Evolutionary conservation across 2,329 filamentous ascomycete species (phyloP).

Genomic region (Fusarium gaditjirri): DNA sequence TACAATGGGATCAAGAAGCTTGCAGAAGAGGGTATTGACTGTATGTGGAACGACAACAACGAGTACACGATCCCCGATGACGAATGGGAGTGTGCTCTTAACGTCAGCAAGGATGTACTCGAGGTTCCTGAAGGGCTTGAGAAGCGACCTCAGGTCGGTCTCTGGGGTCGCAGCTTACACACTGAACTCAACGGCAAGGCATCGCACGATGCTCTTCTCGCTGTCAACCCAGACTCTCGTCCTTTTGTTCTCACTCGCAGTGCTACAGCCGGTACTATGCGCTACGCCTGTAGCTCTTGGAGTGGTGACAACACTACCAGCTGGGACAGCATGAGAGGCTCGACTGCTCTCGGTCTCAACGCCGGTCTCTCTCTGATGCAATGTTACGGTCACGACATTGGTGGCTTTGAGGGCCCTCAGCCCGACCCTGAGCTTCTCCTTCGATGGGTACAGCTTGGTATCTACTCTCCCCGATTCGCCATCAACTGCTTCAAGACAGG

Average conservation of each 20-base stretch:
- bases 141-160: slow-evolving; percentile 63
- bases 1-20: slow-evolving; percentile 72
- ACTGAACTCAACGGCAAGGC: slow-evolving; percentile 78
- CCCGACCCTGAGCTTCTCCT: slow-evolving; percentile 76
- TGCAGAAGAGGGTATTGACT: slow-evolving; percentile 72
- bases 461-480: slow-evolving; percentile 75
- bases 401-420: slow-evolving; percentile 79
- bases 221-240: slow-evolving; percentile 66
- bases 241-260: slow-evolving; percentile 77
- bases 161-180: slow-evolving; percentile 76
- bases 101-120: slow-evolving; percentile 49
- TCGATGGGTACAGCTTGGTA: slow-evolving; percentile 78
- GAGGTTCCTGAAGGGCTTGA: slow-evolving; percentile 50
- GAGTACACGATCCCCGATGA: slow-evolving; percentile 76
- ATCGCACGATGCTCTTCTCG: slow-evolving; percentile 73
- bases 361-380: slow-evolving; percentile 75
- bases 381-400: slow-evolving; percentile 79
- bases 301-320: slow-evolving; percentile 80
- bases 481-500: slow-evolving; percentile 84
- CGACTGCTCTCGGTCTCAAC: slow-evolving; percentile 74
- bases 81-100: slow-evolving; percentile 70
- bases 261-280: slow-evolving; percentile 75
- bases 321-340: slow-evolving; percentile 78
- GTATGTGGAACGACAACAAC: slow-evolving; percentile 84
- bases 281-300: slow-evolving; percentile 78